Base-by-base conservation (phyloP, 1,284 basidiomycete genomes). In the Boletus semigastroideus region DNA sequence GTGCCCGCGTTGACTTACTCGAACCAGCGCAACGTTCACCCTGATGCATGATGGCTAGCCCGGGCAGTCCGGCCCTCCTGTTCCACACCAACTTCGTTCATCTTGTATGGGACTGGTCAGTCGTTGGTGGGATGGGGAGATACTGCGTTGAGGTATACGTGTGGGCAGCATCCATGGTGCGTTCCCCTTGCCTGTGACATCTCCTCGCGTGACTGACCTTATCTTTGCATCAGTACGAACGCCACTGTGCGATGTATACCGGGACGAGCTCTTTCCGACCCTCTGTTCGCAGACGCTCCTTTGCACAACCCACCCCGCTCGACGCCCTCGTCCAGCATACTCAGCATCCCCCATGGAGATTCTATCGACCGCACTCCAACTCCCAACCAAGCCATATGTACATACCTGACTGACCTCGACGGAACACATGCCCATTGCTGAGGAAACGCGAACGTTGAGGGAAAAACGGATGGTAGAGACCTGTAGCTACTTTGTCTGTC, bases 321-420 rank as follows among this genome's bases (percentile, higher is more conserved):
- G 20, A 7, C 59, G 50, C 36, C 17, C 30, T 25, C 59, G 58
- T 14, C 58, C 25, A 25, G 25, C 5, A 25, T 7, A 4, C 25
- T 25, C 25, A 7, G 25, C 25, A 7, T 25, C 25, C 5, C 25
- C 25, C 25, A 25, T 7, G 7, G 25, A 25, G 41, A 16, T 33
- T n/a, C 46, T 11, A 39, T 28, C 42, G 41, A 42, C 2, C 9
- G 19, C 36, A 42, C 28, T 28, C 20, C 40, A n/a, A 27, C 13
- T 22, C 5, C 36, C 17, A n/a, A 22, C 30, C 31, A n/a, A 20
- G n/a, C 25, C 10, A 31, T n/a, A 22, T n/a, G n/a, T 28, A n/a
- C n/a, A n/a, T n/a, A 6, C 42, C 38, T 59, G 42, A 48, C 17
- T 11, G 3, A 36, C 28, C 28, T 11, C 31, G 25, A 17, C 14